phyloP scores from a whole-genome alignment of 225 moss, liverwort and hornwort genomes.

The Straminergon stramineum region DNA sequence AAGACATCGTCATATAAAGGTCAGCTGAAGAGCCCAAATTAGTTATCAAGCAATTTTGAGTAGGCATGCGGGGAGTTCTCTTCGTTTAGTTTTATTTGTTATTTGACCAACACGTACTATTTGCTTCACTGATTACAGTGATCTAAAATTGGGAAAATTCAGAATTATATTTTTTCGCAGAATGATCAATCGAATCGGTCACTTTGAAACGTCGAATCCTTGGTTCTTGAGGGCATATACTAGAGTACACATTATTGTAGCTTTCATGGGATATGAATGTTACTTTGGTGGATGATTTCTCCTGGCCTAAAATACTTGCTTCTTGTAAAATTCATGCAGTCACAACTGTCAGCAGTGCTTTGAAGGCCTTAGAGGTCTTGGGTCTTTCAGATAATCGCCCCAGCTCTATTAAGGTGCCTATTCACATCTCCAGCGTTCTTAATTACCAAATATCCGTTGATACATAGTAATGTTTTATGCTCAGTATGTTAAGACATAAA shows the following conservation, averaged over 20 bases:
- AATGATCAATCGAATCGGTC: background rate
- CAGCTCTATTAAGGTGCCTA: slow-evolving; percentile 10
- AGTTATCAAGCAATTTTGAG: background rate
- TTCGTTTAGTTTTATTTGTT: background rate
- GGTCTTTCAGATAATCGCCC: slow-evolving; percentile 41
- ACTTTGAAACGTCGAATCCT: background rate
- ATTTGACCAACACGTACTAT: background rate
- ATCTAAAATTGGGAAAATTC: background rate
- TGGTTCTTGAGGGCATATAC: background rate
- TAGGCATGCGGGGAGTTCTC: background rate
- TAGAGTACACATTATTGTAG: background rate
- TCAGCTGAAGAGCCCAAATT: background rate
- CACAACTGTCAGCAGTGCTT: slow-evolving; percentile 62
- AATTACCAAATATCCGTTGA: background rate
- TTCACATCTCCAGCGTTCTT: background rate
- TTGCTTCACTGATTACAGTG: background rate
- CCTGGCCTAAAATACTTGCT: background rate
- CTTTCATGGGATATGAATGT: background rate
- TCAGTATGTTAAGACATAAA: background rate
- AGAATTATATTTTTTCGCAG: background rate
- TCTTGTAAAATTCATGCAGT: slow-evolving; percentile 33
- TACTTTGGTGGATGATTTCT: background rate
- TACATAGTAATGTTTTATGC: background rate
- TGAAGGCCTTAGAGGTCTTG: slow-evolving; percentile 69
- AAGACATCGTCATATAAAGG: slow-evolving; percentile 45